Percentiles rank a stretch among this genome's conserved stretches.
Evolutionary conservation across 2,329 filamentous ascomycete genomes (phyloP).

Genomic region (Sporothrix pseudoabietina): DNA sequence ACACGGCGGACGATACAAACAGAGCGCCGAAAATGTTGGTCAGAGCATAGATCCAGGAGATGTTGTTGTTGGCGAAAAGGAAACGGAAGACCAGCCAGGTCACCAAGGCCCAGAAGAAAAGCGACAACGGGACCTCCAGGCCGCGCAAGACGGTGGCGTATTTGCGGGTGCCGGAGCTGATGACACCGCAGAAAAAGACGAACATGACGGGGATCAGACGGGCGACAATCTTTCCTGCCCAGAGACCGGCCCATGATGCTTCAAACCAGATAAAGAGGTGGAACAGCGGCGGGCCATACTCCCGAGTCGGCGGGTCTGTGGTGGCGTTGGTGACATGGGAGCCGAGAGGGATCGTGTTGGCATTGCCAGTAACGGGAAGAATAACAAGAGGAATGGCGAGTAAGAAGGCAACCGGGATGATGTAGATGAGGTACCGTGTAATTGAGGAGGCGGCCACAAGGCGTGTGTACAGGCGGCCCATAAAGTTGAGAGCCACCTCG

Average conservation of each 20-base stretch:
- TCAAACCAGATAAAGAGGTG: constrained; percentile 70
- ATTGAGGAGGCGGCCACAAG: constrained; percentile 65
- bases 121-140: constrained; percentile 65
- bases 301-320: constrained; percentile 34
- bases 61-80: constrained; percentile 48
- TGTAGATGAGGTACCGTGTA: constrained; percentile 68
- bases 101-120: constrained; percentile 69
- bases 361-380: constrained; percentile 49
- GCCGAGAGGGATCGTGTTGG: constrained; percentile 38
- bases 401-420: constrained; percentile 63
- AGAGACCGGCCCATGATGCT: constrained; percentile 67
- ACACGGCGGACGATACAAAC: constrained; percentile 69
- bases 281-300: constrained; percentile 55
- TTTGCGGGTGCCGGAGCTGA: constrained; percentile 70
- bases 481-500: constrained; percentile 61
- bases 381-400: constrained; percentile 65
- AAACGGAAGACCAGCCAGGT: constrained; percentile 64
- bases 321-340: constrained; percentile 37
- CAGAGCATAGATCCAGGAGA: constrained; percentile 60
- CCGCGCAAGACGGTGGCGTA: constrained; percentile 67
- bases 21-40: constrained; percentile 66
- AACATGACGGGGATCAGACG: constrained; percentile 63
- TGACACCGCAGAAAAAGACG: constrained; percentile 69
- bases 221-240: constrained; percentile 67
- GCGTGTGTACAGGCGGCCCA: constrained; percentile 67